Conservation (phyloP, 495 filamentous ascomycete species). For the Hypomontagnella submonticulosa region DNA sequence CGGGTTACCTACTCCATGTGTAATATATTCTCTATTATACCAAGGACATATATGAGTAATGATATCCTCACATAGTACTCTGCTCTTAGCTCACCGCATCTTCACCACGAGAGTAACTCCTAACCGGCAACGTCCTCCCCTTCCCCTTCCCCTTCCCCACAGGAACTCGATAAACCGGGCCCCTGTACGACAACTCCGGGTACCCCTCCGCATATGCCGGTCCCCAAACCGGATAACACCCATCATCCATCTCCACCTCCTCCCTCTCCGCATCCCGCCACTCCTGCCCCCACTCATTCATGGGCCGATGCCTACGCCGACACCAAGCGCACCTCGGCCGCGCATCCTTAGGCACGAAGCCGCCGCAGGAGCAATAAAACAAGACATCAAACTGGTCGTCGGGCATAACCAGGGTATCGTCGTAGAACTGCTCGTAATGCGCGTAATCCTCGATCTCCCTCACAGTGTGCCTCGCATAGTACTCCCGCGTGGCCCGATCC, state of each 20-base stretch:
- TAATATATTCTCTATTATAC: no score
- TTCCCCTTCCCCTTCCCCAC: not conserved
- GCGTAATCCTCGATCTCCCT: not conserved
- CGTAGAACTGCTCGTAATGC: not conserved
- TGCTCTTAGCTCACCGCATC: no score
- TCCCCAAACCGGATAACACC: not conserved
- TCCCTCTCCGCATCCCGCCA: not conserved
- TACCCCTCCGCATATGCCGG: not conserved
- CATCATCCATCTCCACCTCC: not conserved
- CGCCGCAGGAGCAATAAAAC: conserved; percentile 5
- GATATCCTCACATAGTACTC: no score
- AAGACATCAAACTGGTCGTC: not conserved
- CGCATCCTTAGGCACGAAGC: conserved; percentile 2
- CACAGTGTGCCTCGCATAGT: conserved; percentile 6
- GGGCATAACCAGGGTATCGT: not conserved
- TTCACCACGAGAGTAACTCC: no score
- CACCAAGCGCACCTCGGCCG: conserved; percentile 9
- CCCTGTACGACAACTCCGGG: conserved; percentile 3
- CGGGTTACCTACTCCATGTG: no score
- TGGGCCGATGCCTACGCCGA: conserved; percentile 7
- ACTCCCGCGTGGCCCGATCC: not conserved
- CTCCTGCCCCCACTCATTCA: conserved; percentile 1
- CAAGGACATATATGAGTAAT: no score
- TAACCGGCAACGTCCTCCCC: no score
- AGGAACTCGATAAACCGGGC: conserved; percentile 6